Evolutionary conservation across 495 filamentous ascomycete species (phyloP).

Genomic region (Xylaria sp.): DNA sequence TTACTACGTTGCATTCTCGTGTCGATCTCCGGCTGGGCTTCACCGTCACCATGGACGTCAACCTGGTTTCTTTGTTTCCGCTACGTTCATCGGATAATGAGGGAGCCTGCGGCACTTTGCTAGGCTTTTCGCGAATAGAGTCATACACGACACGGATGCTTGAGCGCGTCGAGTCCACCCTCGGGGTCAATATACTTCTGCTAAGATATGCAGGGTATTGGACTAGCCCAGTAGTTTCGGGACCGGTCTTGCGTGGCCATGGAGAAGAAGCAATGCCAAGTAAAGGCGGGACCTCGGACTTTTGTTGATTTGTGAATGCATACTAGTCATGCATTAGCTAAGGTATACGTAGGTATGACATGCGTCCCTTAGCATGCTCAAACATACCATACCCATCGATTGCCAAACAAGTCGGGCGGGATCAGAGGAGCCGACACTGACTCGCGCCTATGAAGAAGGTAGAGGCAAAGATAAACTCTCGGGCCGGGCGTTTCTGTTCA

Average conservation of each 20-base stretch:
- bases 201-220: not conserved
- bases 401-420: slow-evolving; percentile 5
- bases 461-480: slow-evolving; percentile 8
- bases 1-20: not conserved
- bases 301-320: not conserved
- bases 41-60: not conserved
- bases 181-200: not conserved
- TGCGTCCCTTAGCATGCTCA: not conserved
- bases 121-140: not conserved
- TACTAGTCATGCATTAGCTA: not conserved
- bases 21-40: not conserved
- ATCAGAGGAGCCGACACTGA: not conserved
- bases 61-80: not conserved
- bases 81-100: not conserved
- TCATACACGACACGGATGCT: not conserved
- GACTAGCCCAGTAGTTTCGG: not conserved
- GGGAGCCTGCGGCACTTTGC: not conserved
- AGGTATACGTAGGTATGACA: slow-evolving; percentile 4
- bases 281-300: not conserved
- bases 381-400: not conserved
- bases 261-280: not conserved
- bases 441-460: not conserved
- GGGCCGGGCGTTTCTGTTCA: not conserved
- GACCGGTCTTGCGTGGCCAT: not conserved
- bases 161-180: not conserved